Base-by-base conservation (phyloP, 257 asterid genomes). In the Cruciata laevipes region DNA sequence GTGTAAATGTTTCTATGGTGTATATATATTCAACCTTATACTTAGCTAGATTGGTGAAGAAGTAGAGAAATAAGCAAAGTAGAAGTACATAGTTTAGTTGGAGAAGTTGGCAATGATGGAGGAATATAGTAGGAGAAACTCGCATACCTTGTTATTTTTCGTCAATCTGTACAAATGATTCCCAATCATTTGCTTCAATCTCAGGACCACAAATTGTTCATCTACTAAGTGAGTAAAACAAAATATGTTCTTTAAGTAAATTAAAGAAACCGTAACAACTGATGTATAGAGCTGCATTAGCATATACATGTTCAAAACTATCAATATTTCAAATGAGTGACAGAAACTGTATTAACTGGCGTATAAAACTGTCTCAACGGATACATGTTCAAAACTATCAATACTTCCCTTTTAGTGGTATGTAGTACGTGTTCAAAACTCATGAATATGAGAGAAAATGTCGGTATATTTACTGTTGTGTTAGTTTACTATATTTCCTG, bases 71-170 rank as follows among this genome's bases (percentile, higher is more conserved):
- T 44, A 61, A 61, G 21, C 44, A 32, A 32, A 23, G 60, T 5
- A 27, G 31, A 11, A 24, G 33, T 25, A 13, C 4, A 24, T 24
- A 24, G 1, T 24, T 12, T 56, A 20, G 27, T 21, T 53, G 8
- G 16, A 1, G n/a, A 53, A 53, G 60, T 17, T 59, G 31, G 63
- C 65, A 27, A 31, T 60, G 65, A 30, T 64, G 7, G 42, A 42
- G 63, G 66, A 72, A 56, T 66, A 61, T 12, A 21, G 17, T 42
- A 11, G 66, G 65, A 58, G 37, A 58, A 65, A 65, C 66, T 47
- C 40, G 27, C 21, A 38, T 25, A 33, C 21, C 30, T 18, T 27
- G 3, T 40, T 32, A 40, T 40, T 57, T 40, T 57, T 25, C 21
- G 60, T 25, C 62, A 57, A 58, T 58, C 16, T 58, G 56, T 37